A percentile compares a stretch with the other conserved stretches of the same genome.
Conservation (phyloP, 768 basidiomycete genomes). For the Guyanaporus albipodus region DNA sequence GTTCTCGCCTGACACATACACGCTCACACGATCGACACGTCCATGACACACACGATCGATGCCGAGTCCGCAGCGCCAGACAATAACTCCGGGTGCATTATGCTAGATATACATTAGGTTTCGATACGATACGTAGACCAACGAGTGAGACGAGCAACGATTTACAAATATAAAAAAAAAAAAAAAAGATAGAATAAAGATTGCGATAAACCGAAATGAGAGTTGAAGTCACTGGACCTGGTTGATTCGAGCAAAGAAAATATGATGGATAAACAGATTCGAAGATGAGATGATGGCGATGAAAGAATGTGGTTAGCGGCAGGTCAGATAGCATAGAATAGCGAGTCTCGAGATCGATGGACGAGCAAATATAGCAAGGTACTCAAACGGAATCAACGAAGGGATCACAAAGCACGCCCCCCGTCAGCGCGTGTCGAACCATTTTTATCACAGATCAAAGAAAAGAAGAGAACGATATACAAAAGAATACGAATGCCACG, state of each 20-base stretch:
- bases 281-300: constrained; percentile 5
- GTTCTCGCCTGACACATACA: too few species aligned
- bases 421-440: background rate
- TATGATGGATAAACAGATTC: constrained; percentile 6
- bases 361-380: constrained; percentile 8
- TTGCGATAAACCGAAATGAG: background rate
- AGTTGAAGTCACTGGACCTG: background rate
- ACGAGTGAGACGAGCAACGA: too few species aligned
- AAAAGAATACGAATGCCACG: constrained; percentile 10
- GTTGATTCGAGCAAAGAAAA: background rate
- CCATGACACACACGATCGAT: background rate
- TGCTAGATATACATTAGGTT: constrained; percentile 30
- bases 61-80: background rate
- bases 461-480: constrained; percentile 2
- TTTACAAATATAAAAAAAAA: background rate
- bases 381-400: background rate
- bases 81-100: constrained; percentile 20
- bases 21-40: too few species aligned
- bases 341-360: constrained; percentile 8
- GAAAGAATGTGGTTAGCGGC: constrained; percentile 8
- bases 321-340: constrained; percentile 12
- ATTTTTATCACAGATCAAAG: constrained; percentile 8
- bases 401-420: constrained; percentile 2
- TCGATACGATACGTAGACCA: too few species aligned
- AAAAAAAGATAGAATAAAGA: background rate